Conservation (phyloP, 495 filamentous ascomycete genomes). For the Elasticomyces elasticus region DNA sequence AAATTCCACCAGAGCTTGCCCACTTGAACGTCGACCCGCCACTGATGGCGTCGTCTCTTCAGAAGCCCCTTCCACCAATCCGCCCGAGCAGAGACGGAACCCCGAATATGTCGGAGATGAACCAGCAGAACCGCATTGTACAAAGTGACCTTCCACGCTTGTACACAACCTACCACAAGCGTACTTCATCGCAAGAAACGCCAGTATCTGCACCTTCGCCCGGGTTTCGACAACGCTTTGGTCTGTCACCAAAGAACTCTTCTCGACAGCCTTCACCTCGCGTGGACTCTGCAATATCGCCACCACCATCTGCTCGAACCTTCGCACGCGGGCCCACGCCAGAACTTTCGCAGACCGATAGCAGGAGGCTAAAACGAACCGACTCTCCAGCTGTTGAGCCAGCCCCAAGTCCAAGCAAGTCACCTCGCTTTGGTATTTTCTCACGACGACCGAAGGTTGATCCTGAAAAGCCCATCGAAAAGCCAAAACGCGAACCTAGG, state of each 20-base stretch:
- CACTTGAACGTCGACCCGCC: slow-evolving; percentile 29
- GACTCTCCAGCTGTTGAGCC: slow-evolving; percentile 15
- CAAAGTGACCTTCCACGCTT: slow-evolving; percentile 59
- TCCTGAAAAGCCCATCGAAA: slow-evolving; percentile 41
- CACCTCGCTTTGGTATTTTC: slow-evolving; percentile 65
- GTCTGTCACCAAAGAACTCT: slow-evolving; percentile 23
- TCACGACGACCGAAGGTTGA: slow-evolving; percentile 60
- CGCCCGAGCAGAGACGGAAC: slow-evolving; percentile 77
- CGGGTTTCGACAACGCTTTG: slow-evolving; percentile 22
- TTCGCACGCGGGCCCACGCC: slow-evolving; percentile 24
- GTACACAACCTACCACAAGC: slow-evolving; percentile 37
- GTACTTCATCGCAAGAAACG: slow-evolving; percentile 28
- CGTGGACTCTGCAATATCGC: slow-evolving; percentile 19
- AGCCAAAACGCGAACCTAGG: slow-evolving; percentile 46
- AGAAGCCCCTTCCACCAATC: slow-evolving; percentile 23
- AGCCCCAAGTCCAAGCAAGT: slow-evolving; percentile 31
- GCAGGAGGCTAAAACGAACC: background rate
- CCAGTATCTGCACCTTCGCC: slow-evolving; percentile 5
- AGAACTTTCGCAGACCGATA: slow-evolving; percentile 8
- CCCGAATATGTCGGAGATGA: slow-evolving; percentile 49
- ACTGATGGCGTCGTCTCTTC: background rate
- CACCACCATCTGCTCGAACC: slow-evolving; percentile 13
- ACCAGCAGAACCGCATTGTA: slow-evolving; percentile 57
- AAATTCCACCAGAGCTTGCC: slow-evolving; percentile 34
- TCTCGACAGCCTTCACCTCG: slow-evolving; percentile 36